These are phyloP conservation scores for Rhodotorula sphaerocarpa DNA, from an alignment of 768 basidiomycete genomes.

Conservation along the genomic window DNA sequence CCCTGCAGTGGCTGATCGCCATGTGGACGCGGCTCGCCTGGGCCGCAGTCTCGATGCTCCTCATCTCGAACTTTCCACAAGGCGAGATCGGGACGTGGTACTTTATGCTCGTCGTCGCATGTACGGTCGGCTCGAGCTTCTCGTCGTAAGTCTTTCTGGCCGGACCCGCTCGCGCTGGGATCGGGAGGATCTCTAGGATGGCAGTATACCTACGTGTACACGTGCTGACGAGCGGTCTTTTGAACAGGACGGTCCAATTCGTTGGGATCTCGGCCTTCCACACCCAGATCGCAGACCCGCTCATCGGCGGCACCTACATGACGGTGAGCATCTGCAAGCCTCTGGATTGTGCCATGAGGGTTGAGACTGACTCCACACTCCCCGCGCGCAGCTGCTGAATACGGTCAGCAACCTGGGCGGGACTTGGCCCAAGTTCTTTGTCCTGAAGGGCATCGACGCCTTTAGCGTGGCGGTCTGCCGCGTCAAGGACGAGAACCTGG, in stretches of 20 bases:
- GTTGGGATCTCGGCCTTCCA: conserved; percentile 99
- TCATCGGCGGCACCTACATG: conserved; percentile 99
- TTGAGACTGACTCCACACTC: too few relatives aligned
- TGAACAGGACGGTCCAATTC: conserved; percentile 83
- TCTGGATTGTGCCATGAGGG: too few relatives aligned
- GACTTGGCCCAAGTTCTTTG: conserved; percentile 94
- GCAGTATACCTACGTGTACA: too few relatives aligned
- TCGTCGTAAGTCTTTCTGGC: conserved; percentile 57
- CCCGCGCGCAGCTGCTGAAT: conserved; percentile 67
- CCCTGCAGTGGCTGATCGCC: conserved; percentile 65
- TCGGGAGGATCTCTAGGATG: too few relatives aligned
- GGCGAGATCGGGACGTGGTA: conserved; percentile 52
- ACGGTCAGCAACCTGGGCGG: conserved; percentile 95
- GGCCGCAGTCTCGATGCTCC: conserved; percentile 60
- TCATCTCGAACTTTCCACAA: conserved; percentile 76
- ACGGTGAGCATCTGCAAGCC: conserved; percentile 54
- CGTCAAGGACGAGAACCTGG: conserved; percentile 49
- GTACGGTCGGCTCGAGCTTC: conserved; percentile 76
- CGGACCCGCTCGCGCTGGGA: too few relatives aligned
- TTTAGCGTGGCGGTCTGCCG: conserved; percentile 79
- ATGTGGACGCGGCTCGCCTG: conserved; percentile 81
- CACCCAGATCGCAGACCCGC: conserved; percentile 85
- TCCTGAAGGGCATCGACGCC: conserved; percentile 87
- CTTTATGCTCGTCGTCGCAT: conserved; percentile 68
- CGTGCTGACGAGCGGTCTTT: not conserved